Evolutionary conservation across 371 early-diverging fungal species (phyloP).

Genomic region (Dichotomocladium elegans): DNA sequence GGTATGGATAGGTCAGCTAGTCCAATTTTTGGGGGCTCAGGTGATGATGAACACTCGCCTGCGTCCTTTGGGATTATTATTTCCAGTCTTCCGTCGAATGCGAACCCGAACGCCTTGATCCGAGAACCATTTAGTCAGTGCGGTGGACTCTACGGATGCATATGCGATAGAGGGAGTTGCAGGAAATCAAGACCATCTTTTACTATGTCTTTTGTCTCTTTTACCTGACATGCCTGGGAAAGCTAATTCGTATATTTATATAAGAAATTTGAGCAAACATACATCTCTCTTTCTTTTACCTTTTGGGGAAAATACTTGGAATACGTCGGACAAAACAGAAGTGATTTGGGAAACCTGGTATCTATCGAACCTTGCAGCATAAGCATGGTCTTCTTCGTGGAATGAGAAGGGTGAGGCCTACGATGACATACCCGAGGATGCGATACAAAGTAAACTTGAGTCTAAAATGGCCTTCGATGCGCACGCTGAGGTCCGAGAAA

Average conservation of each 20-base stretch:
- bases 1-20: not conserved
- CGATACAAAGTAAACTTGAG: conserved; percentile 89
- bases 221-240: conserved; percentile 83
- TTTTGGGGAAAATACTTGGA: conserved; percentile 90
- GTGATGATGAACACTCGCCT: too few species aligned
- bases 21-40: too few species aligned
- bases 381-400: too few species aligned
- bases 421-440: conserved; percentile 56
- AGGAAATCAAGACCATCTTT: not conserved
- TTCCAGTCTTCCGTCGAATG: conserved; percentile 80
- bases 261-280: not conserved
- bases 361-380: too few species aligned
- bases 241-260: conserved; percentile 27
- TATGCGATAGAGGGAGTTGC: not conserved
- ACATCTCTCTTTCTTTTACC: conserved; percentile 40
- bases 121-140: conserved; percentile 84
- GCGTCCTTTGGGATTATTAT: too few species aligned
- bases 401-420: too few species aligned
- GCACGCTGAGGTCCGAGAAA: conserved; percentile 89
- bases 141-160: conserved; percentile 71
- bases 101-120: conserved; percentile 95
- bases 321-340: conserved; percentile 64
- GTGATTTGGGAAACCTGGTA: not conserved
- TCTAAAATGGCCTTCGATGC: conserved; percentile 84
- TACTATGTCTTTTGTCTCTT: not conserved